These are phyloP conservation scores for Curvularia lunata DNA, from an alignment of 2,329 filamentous ascomycete species.

Conservation along the genomic window DNA sequence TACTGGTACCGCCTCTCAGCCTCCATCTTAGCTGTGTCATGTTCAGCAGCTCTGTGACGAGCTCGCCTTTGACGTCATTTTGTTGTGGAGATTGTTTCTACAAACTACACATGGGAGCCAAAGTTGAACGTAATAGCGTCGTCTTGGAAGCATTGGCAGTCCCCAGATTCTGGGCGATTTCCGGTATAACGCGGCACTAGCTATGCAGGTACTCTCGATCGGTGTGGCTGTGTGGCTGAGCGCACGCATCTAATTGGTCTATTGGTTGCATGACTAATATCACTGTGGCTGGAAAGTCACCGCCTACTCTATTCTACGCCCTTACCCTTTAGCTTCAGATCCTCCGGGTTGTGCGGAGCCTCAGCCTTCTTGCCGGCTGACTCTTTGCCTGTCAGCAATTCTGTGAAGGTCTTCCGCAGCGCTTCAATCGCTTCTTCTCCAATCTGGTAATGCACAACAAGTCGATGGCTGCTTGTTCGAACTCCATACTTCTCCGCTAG, in stretches of 20 bases:
- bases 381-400: constrained; percentile 30
- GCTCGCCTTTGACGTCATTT: constrained; percentile 7
- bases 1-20: constrained; percentile 10
- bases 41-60: constrained; percentile 26
- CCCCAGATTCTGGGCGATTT: constrained; percentile 19
- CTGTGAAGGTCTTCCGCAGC: constrained; percentile 45
- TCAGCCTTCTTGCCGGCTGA: constrained; percentile 28
- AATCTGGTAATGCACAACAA: constrained; percentile 77
- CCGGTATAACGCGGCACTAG: constrained; percentile 9
- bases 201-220: constrained; percentile 16
- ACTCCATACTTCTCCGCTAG: constrained; percentile 65
- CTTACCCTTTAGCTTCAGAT: constrained; percentile 41
- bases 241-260: constrained; percentile 5
- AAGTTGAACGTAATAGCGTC: constrained; percentile 28
- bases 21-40: constrained; percentile 23
- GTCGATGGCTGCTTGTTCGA: constrained; percentile 61
- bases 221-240: constrained; percentile 14
- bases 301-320: constrained; percentile 39
- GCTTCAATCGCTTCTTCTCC: constrained; percentile 65
- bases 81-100: constrained; percentile 6
- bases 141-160: constrained; percentile 23
- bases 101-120: not conserved
- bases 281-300: constrained; percentile 4
- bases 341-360: constrained; percentile 29
- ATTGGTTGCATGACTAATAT: not conserved